Base-by-base conservation (phyloP, 2,329 filamentous ascomycete species). In the Ascochyta fabae region DNA sequence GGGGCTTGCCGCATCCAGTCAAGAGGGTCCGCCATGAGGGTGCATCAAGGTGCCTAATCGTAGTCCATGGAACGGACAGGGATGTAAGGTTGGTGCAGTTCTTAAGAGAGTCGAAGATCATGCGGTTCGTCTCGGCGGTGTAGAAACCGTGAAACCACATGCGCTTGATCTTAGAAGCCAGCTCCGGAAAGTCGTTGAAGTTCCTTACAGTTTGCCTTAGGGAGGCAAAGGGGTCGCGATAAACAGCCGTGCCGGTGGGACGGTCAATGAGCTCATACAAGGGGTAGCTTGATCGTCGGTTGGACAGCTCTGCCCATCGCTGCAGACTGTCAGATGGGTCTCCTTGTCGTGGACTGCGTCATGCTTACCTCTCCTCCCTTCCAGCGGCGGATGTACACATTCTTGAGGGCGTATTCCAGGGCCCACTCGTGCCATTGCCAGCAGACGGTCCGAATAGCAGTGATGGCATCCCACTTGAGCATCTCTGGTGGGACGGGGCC, bases 61-160 rank as follows among this genome's bases (percentile, higher is more conserved):
- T 74, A 2, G 81, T 83, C 82, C 82, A 84, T 6, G 82, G 81
- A 15, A 84, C 72, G 27, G 79, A 82, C 23, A 83, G 69, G 38
- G 77, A 78, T 9, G 77, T 76, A 15, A 84, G 71, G 55, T 79
- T 78, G 35, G 65, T 69, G 69, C 81, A 84, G 61, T 76, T 77
- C 52, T 75, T 73, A 31, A 84, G 72, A 42, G 80, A 78, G 15
- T 77, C 73, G 54, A 83, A 80, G 47, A 84, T 79, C 56, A 81
- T 73, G 27, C 75, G 73, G 63, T 82, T 80, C 4, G 81, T 83
- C 59, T 83, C 77, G 42, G 78, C 75, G 6, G 77, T 78, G 69
- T 83, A 80, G 68, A 83, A 83, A 45, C 81, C 82, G 53, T 83
- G 79, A 68, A 84, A 83, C 80, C 81, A 84, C 64, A 84, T 75